phyloP scores from a whole-genome alignment of 2,329 filamentous ascomycete genomes.

The Cladosporium sp. region DNA sequence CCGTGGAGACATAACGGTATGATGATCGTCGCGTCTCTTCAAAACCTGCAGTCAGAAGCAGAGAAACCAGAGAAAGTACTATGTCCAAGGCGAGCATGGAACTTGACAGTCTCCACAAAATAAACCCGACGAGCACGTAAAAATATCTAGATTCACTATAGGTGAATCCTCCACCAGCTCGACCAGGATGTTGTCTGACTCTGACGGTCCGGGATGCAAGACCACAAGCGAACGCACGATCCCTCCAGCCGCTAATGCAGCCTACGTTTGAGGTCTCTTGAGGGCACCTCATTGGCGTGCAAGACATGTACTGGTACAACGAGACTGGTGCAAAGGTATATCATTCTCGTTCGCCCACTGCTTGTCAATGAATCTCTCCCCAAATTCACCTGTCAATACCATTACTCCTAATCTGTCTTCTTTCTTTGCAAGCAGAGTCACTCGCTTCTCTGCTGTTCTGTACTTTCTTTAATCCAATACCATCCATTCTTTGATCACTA shows the following conservation, averaged over 20 bases:
- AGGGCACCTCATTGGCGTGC: not conserved
- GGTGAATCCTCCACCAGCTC: not conserved
- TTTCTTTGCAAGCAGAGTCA: slow-evolving; percentile 43
- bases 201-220: slow-evolving; percentile 5
- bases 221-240: slow-evolving; percentile 3
- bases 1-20: not conserved
- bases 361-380: not conserved
- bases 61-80: not conserved
- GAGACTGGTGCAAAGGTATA: slow-evolving; percentile 1
- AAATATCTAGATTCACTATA: not conserved
- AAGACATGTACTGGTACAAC: slow-evolving; percentile 11
- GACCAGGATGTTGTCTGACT: slow-evolving; percentile 14
- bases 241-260: slow-evolving; percentile 2
- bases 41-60: not conserved
- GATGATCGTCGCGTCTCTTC: not conserved
- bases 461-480: slow-evolving; percentile 26
- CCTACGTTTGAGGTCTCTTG: slow-evolving; percentile 6
- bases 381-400: not conserved
- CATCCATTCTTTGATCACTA: slow-evolving; percentile 16
- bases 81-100: not conserved
- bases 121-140: not conserved
- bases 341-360: not conserved
- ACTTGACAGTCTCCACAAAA: not conserved
- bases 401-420: slow-evolving; percentile 2
- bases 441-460: slow-evolving; percentile 44